Evolutionary conservation across 176 grass and related monocot species (phyloP).

Genomic region (Ensete glaucum): DNA sequence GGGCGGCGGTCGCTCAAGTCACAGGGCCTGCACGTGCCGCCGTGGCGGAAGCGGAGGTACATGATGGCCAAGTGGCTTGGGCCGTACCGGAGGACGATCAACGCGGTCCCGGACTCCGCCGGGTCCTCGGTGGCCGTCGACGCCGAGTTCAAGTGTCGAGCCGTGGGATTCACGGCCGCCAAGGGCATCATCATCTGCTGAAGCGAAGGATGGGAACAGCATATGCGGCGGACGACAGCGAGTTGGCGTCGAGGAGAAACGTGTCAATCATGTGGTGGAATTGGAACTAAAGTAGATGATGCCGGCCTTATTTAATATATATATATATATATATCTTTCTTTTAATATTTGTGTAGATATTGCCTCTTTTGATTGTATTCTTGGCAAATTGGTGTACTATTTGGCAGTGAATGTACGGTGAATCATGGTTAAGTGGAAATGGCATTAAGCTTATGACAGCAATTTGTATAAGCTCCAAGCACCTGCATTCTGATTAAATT

Average conservation of each 20-base stretch:
- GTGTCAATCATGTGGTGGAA: background rate
- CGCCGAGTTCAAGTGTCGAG: slow-evolving; percentile 19
- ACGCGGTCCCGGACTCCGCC: slow-evolving; percentile 16
- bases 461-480: too few relatives aligned
- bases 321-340: too few relatives aligned
- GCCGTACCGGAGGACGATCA: slow-evolving; percentile 39
- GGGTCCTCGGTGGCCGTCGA: background rate
- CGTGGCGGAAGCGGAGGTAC: slow-evolving; percentile 50
- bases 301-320: too few relatives aligned
- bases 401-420: too few relatives aligned
- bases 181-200: background rate
- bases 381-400: too few relatives aligned
- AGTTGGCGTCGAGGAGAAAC: background rate
- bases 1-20: slow-evolving; percentile 35
- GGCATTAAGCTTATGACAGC: too few relatives aligned
- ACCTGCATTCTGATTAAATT: too few relatives aligned
- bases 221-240: slow-evolving; percentile 4
- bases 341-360: too few relatives aligned
- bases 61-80: slow-evolving; percentile 60
- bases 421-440: too few relatives aligned
- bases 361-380: too few relatives aligned
- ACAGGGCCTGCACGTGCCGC: slow-evolving; percentile 45
- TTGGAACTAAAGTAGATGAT: too few relatives aligned
- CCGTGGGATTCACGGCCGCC: slow-evolving; percentile 16
- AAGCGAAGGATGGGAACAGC: background rate